Conservation (phyloP, 352 stramenopile species). For the Pythium sukuiense region DNA sequence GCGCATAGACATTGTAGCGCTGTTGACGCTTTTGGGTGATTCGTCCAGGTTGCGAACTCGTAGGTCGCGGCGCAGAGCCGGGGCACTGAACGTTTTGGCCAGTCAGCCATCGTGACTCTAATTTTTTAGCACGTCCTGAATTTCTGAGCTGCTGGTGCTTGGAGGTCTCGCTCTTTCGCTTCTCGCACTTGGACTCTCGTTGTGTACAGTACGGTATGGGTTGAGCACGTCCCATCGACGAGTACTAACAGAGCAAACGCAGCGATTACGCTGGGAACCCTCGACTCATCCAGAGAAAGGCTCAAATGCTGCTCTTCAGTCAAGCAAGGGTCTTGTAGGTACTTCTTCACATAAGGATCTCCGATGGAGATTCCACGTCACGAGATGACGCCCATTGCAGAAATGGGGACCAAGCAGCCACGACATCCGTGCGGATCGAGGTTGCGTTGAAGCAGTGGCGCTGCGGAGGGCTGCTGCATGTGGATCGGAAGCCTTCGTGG, state of each 20-base stretch:
- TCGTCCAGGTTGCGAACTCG: background rate
- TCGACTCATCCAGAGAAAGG: background rate
- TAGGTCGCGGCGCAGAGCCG: background rate
- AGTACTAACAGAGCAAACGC: too few relatives aligned
- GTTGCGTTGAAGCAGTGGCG: too few relatives aligned
- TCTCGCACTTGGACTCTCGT: background rate
- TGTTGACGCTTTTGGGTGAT: slow-evolving; percentile 1
- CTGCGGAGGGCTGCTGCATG: too few relatives aligned
- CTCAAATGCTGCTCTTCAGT: background rate
- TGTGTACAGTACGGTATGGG: too few relatives aligned
- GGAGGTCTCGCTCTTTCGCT: background rate
- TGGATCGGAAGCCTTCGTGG: too few relatives aligned
- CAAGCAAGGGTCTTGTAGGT: background rate
- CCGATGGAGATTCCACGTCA: too few relatives aligned
- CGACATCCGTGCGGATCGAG: too few relatives aligned
- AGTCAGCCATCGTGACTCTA: background rate
- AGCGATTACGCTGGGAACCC: background rate
- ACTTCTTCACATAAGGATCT: too few relatives aligned
- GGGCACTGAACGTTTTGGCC: background rate
- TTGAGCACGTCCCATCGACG: too few relatives aligned
- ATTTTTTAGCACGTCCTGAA: background rate
- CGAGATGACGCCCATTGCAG: too few relatives aligned
- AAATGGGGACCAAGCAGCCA: too few relatives aligned
- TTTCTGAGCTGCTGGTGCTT: background rate
- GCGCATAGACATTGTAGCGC: background rate